Evolutionary conservation across 371 early-diverging fungal species (phyloP), one percentile per base, ranked within the genome.

Genomic region (Cladochytrium tenue): DNA sequence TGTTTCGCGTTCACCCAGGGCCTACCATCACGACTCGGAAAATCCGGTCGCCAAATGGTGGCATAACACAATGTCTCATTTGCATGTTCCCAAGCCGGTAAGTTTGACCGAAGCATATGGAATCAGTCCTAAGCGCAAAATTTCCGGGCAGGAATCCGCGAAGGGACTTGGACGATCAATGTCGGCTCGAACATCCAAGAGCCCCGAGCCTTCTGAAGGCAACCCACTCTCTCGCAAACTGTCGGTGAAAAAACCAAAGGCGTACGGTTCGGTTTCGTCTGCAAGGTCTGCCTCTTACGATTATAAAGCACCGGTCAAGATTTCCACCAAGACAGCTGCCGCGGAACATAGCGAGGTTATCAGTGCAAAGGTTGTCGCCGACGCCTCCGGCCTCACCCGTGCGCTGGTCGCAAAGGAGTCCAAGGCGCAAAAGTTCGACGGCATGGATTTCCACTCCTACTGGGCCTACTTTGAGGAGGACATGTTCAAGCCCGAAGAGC

Each of bases 401-500:
- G 27, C 51, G 20, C 31, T 36, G 34, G 51, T 43, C n/a, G 26
- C 26, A 10, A 13, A 32, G 32, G n/a, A 52, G 51, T 51, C 30
- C 32, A 36, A 61, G 57, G 28, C 56, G 2, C 31, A 43, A 51
- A 4, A 25, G 15, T 60, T 67, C 51, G 34, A 60, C 23, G 62
- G 62, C n/a, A 61, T 62, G 31, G 32, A 67, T 32, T 56, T 60
- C 35, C 31, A 61, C 55, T 58, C 67, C 4, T 67, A 61, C 62
- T 67, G 67, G 67, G 60, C 62, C 25, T 67, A 67, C 56, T 61
- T 67, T 31, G 28, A 55, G 56, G 67, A 67, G 57, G 62, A 67
- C 50, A 36, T 61, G 43, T 13, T 23, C 53, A 35, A 52, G 26
- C 32, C 34, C 51, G 50, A 53, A 26, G 34, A 17, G 17, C 15